Percentiles rank a stretch among this genome's conserved stretches.
phyloP scores from a whole-genome alignment of 2,329 filamentous ascomycete genomes.

The Akanthomyces lecanii region DNA sequence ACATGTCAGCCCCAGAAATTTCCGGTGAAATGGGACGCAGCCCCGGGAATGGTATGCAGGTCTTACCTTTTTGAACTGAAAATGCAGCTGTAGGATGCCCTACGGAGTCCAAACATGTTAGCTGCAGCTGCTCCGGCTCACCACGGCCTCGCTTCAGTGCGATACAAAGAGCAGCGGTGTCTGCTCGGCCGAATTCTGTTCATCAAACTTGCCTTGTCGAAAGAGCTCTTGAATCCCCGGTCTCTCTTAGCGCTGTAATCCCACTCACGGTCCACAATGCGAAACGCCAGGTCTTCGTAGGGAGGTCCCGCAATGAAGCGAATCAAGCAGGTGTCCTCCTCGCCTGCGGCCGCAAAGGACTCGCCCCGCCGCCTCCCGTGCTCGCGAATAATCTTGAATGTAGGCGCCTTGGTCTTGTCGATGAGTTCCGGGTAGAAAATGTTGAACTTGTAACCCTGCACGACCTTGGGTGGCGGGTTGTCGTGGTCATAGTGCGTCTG shows the following conservation, averaged over 20 bases:
- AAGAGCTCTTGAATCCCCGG: conserved; percentile 90
- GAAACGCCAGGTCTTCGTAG: conserved; percentile 94
- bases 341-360: conserved; percentile 86
- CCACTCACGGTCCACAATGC: conserved; percentile 98
- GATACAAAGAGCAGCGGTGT: background rate
- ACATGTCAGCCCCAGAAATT: conserved; percentile 21
- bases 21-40: background rate
- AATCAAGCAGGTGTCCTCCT: conserved; percentile 96
- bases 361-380: conserved; percentile 84
- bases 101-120: conserved; percentile 33
- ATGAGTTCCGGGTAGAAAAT: conserved; percentile 98
- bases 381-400: conserved; percentile 92
- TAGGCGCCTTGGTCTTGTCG: conserved; percentile 90
- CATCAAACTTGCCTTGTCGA: conserved; percentile 75
- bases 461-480: conserved; percentile 94
- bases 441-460: conserved; percentile 99
- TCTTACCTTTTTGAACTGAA: conserved; percentile 94
- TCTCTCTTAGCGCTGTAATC: conserved; percentile 96
- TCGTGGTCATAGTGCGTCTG: conserved; percentile 99
- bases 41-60: conserved; percentile 3
- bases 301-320: conserved; percentile 92
- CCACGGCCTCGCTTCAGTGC: background rate
- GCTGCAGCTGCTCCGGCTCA: background rate
- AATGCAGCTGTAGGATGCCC: conserved; percentile 94
- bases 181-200: background rate